Evolutionary conservation across 2,329 filamentous ascomycete species (phyloP), one percentile per base, ranked within the genome.

Genomic region (Alternaria gaisen): DNA sequence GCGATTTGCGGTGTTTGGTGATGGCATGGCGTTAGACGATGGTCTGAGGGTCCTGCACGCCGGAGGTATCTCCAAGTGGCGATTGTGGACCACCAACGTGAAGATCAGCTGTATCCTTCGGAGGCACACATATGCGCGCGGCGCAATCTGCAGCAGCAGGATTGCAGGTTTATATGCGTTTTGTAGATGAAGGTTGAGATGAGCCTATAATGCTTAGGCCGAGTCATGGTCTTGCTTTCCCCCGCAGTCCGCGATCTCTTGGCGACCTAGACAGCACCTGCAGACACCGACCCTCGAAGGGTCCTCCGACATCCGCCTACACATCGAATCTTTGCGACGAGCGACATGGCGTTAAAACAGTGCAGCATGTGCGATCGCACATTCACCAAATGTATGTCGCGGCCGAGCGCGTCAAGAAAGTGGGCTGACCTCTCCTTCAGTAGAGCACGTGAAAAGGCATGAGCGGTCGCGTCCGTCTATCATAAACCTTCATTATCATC

Each of bases 391-490:
- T 47, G 61, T 64, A 61, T 42, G 55, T 59, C 43, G 26, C 28
- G 24, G 18, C 24, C 22, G 30, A 20, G 30, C 43, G 30, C 26
- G 32, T 10, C 18, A 18, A 24, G 9, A 36, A 43, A 34, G n/a
- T 48, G 53, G 32, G 52, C 61, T 66, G 55, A 66, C 58, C 26
- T 24, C 28, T 14, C 22, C 8, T 32, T 11, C 42, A 61, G 55
- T 69, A 46, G 84, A 85, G 69, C 84, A 86, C 73, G 82, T 84
- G 67, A 85, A 85, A 70, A 80, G 84, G 42, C 84, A 86, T 72
- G 83, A 85, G 69, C 80, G 84, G 69, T 85, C 84, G 58, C 84
- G 84, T 86, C 77, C 70, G 83, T 53, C 62, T 53, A 43, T 47
- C 40, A n/a, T 34, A 12, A 12, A n/a, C 24, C 24, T 11, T 41